Base-by-base conservation (phyloP, 306 rosid genomes). In the Crataegus laevigata region DNA sequence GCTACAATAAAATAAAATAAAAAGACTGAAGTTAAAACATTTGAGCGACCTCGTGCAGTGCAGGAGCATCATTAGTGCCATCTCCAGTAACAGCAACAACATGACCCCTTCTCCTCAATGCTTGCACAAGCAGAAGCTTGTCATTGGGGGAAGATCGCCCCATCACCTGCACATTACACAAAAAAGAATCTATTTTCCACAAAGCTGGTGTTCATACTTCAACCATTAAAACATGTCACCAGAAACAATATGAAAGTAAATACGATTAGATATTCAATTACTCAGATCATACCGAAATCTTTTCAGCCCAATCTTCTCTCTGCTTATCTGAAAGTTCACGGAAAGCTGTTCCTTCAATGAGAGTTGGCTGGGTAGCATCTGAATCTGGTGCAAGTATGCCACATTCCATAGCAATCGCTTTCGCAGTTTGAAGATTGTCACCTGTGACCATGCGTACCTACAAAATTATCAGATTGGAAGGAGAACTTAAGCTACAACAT, bases 381-480 rank as follows among this genome's bases (percentile, higher is more conserved):
- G 77, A 82, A 50, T 73, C 79, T 54, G 91, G 80, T 73, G 26
- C 68, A 77, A 94, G 93, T 78, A 94, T 94, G 77, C 98, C 98
- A 81, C 97, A 91, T 84, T 91, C 98, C 80, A 86, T 22, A 25
- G 98, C 94, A 78, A 94, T 91, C 74, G 98, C 97, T 87, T 78
- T 90, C 17, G 98, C 98, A 78, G 98, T 94, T 79, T 88, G 91
- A 50, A 94, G 79, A 68, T 94, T 94, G 80, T 94, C 98, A 51
- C 98, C 98, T 1, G 98, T 94, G 75, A 94, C 89, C 98, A 91
- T 94, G 65, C 90, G 90, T 22, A 94, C 96, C 98, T 94, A 77
- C 42, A 19, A 19, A 47, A 29, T 72, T 21, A 29, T 11, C 24
- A 61, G 21, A 62, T 19, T 74, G 45, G 45, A 61, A 61, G 43